Percentiles rank a stretch among this genome's conserved stretches.
These are phyloP conservation scores for Themeda triandra DNA, from an alignment of 176 grass and related monocot genomes.

Conservation along the genomic window DNA sequence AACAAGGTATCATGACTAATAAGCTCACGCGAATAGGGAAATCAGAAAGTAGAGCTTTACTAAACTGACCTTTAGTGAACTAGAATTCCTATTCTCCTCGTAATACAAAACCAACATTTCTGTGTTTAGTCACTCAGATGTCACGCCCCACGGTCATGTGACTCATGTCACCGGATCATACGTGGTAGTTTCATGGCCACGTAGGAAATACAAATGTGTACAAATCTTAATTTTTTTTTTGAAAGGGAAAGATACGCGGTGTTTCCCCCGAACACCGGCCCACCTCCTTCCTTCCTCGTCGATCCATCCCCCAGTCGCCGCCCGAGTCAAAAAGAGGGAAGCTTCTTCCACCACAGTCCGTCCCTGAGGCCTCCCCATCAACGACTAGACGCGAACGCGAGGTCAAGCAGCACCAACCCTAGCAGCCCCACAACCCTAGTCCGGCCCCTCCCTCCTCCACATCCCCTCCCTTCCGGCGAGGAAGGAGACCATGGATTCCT, in stretches of 20 bases:
- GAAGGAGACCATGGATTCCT: constrained; percentile 35
- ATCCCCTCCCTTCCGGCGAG: not conserved
- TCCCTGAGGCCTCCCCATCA: constrained; percentile 8
- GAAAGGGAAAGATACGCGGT: too few relatives aligned
- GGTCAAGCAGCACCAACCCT: constrained; percentile 28
- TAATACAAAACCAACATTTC: too few relatives aligned
- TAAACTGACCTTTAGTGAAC: too few relatives aligned
- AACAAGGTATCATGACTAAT: too few relatives aligned
- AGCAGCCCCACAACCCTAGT: not conserved
- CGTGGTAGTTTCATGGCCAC: too few relatives aligned
- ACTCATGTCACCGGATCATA: too few relatives aligned
- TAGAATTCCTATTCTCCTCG: too few relatives aligned
- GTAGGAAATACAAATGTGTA: not conserved
- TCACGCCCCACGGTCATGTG: too few relatives aligned
- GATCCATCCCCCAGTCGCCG: constrained; percentile 22
- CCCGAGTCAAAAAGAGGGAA: constrained; percentile 52
- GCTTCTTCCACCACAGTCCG: constrained; percentile 38
- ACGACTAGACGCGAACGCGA: constrained; percentile 48
- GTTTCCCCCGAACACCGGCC: not conserved
- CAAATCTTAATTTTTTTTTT: not conserved
- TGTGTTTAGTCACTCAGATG: too few relatives aligned
- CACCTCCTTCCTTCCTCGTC: constrained; percentile 20
- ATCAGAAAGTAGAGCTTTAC: too few relatives aligned
- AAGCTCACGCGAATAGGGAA: too few relatives aligned
- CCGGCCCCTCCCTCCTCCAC: too few relatives aligned